Conservation (phyloP, 441 rosid genomes). For the Corymbia citriodora region DNA sequence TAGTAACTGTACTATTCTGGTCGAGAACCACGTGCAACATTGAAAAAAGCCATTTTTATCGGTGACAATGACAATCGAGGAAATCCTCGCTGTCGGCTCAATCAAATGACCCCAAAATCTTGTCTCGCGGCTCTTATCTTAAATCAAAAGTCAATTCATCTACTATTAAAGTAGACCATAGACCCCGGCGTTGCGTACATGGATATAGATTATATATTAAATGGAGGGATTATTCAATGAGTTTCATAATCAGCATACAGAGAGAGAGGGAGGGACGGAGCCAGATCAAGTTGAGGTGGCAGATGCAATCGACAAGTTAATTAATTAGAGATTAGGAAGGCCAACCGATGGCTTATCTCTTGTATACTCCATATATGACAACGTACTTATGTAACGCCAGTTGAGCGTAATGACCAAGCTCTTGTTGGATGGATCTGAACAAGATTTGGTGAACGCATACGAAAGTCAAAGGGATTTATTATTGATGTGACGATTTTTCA, state of each 20-base stretch:
- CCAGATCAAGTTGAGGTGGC: background rate
- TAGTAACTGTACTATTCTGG: background rate
- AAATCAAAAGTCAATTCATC: background rate
- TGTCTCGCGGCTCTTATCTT: background rate
- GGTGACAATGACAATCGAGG: background rate
- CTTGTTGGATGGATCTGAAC: background rate
- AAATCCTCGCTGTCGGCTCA: background rate
- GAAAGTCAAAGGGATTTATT: background rate
- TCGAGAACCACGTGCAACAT: background rate
- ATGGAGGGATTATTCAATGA: background rate
- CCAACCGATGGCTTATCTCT: background rate
- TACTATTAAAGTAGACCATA: background rate
- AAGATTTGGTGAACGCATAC: background rate
- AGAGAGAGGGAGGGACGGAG: background rate
- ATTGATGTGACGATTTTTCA: background rate
- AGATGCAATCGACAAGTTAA: background rate
- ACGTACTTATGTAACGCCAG: background rate
- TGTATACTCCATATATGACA: background rate
- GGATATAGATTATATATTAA: background rate
- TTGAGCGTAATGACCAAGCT: background rate
- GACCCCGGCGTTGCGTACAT: background rate
- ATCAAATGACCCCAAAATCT: background rate
- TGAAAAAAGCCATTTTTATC: background rate
- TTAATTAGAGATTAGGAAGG: background rate
- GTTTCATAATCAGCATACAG: background rate